phyloP scores from a whole-genome alignment of 768 basidiomycete species.

The Tricholoma sp. region DNA sequence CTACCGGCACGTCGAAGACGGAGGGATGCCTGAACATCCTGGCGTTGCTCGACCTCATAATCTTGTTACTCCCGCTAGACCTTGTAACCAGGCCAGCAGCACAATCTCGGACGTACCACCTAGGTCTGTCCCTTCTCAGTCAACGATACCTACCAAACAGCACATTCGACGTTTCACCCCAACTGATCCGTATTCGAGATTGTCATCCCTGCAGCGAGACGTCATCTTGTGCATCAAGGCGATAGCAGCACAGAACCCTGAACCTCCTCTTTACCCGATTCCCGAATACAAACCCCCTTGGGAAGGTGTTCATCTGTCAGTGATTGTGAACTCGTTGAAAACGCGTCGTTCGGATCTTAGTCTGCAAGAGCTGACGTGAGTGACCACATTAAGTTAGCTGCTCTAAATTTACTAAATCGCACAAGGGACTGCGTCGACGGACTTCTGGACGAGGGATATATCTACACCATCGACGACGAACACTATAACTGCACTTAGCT shows the following conservation, averaged over 20 bases:
- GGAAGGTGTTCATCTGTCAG: conserved; percentile 11
- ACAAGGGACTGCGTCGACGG: conserved; percentile 16
- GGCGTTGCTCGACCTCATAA: neutral
- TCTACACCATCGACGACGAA: conserved; percentile 22
- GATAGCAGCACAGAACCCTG: neutral
- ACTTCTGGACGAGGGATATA: conserved; percentile 18
- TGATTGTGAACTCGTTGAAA: conserved; percentile 7
- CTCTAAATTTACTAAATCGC: neutral
- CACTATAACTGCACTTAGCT: conserved; percentile 16
- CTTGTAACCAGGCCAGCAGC: neutral
- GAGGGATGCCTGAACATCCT: neutral
- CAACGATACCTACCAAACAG: neutral
- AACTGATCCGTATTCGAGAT: conserved; percentile 17
- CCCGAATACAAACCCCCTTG: neutral
- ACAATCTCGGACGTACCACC: neutral
- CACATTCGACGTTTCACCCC: neutral
- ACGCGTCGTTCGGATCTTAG: neutral
- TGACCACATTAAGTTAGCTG: neutral
- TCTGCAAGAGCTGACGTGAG: conserved; percentile 7
- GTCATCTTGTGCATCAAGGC: conserved; percentile 16
- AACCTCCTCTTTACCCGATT: conserved; percentile 1
- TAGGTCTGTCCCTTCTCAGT: neutral
- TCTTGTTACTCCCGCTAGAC: neutral
- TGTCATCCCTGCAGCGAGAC: conserved; percentile 16
- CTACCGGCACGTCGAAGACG: neutral